Base-by-base conservation (phyloP, 345 rosid genomes). In the Erodium maritimum region DNA sequence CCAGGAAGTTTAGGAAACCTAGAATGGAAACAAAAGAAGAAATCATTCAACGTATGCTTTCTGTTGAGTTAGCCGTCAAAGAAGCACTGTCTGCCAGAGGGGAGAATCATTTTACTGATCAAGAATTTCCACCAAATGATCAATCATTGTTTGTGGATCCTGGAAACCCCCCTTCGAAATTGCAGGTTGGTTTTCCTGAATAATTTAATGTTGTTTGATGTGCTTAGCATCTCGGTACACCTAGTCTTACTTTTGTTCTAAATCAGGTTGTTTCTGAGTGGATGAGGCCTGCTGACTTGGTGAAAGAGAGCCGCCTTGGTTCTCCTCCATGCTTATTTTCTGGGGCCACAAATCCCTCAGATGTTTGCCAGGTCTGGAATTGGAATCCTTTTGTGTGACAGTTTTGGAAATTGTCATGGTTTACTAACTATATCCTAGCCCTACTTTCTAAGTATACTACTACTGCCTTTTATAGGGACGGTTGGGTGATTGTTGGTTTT, bases 321-420 rank as follows among this genome's bases (percentile, higher is more conserved):
- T 75, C 77, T 46, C 68, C 1, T n/a, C 97, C 97, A 22, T 94
- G 96, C 83, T 80, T 94, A 67, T 85, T 87, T 76, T 86, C 90
- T 63, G 97, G 96, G 71, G 72, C 77, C 67, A 95, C 90, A 33
- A 85, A 94, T 74, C 96, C 99, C 2, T 90, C 99, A 45, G 97
- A 94, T 80, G 99, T 94, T 81, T 94, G 97, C 71, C 99, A 94
- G 99, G 99, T 94, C 70, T 67, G n/a, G n/a, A n/a, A n/a, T n/a
- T n/a, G n/a, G 75, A 46, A 23, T 62, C 51, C 53, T 52, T 59
- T 55, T 23, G 67, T 46, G 21, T 61, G 63, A 19, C 18, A 54
- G 62, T 18, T 19, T 22, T 60, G 2, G 22, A 8, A 19, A 7
- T 19, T 19, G 5, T 34, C 45, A 16, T 50, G 19, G 18, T 5